phyloP scores from a whole-genome alignment of 1,284 basidiomycete species.

The Leccinum solheimii region DNA sequence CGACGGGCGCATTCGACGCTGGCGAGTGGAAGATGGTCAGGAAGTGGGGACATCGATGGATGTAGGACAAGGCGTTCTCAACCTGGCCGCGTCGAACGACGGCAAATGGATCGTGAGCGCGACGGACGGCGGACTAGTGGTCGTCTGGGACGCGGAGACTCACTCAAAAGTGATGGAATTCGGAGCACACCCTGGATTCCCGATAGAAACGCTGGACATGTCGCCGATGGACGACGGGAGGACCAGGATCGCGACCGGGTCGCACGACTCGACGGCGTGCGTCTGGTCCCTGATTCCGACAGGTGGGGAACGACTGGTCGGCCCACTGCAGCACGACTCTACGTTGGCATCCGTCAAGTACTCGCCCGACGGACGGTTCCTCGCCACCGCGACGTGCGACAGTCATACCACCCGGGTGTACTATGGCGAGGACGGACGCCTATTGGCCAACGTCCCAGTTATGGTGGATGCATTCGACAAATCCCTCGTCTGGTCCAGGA shows the following conservation, averaged over 20 bases:
- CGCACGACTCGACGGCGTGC: conserved; percentile 4
- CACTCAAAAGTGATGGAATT: background rate
- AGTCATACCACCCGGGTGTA: conserved; percentile 7
- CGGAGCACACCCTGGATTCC: background rate
- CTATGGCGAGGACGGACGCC: background rate
- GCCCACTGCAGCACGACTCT: conserved; percentile 4
- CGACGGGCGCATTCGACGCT: conserved; percentile 1
- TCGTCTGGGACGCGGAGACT: conserved; percentile 4
- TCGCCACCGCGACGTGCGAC: conserved; percentile 9
- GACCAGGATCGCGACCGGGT: conserved; percentile 10
- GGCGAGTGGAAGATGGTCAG: conserved; percentile 3
- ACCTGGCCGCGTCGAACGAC: background rate
- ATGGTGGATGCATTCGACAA: background rate
- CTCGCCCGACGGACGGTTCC: conserved; percentile 7
- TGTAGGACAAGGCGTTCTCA: background rate
- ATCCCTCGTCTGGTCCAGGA: conserved; percentile 8
- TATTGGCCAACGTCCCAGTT: conserved; percentile 2
- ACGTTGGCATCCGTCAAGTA: conserved; percentile 2
- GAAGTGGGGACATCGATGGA: conserved; percentile 3
- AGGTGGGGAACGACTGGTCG: conserved; percentile 3
- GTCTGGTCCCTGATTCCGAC: conserved; percentile 10
- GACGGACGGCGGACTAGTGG: background rate
- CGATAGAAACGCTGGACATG: conserved; percentile 5
- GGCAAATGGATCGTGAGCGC: conserved; percentile 6
- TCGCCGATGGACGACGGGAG: conserved; percentile 3